A percentile compares a stretch with the other conserved stretches of the same genome.
phyloP scores from a whole-genome alignment of 2,329 filamentous ascomycete species.

The Aureobasidium mangrovei region DNA sequence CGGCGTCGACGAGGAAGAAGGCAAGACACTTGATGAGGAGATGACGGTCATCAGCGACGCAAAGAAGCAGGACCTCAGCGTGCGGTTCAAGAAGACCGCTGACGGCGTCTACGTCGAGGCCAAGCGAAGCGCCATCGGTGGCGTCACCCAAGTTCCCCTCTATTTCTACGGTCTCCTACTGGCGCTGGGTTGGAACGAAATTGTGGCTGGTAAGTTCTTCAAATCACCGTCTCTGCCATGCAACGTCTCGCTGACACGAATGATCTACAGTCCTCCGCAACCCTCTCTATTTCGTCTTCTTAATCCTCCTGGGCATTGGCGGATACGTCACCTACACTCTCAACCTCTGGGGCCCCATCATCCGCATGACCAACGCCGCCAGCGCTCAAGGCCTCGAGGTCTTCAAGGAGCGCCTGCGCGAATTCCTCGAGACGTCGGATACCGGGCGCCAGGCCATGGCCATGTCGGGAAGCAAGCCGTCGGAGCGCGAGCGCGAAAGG shows the following conservation, averaged over 20 bases:
- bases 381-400: constrained; percentile 79
- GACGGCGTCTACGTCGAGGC: constrained; percentile 97
- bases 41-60: constrained; percentile 88
- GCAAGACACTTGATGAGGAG: constrained; percentile 90
- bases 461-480: constrained; percentile 44
- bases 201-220: constrained; percentile 63
- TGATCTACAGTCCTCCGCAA: constrained; percentile 74
- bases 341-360: constrained; percentile 91
- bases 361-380: constrained; percentile 89
- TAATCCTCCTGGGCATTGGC: constrained; percentile 65
- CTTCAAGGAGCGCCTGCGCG: constrained; percentile 80
- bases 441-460: constrained; percentile 74
- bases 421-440: constrained; percentile 83
- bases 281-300: constrained; percentile 82
- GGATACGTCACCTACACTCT: constrained; percentile 88
- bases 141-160: constrained; percentile 83
- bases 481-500: neutral
- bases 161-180: constrained; percentile 90
- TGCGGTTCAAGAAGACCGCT: constrained; percentile 96
- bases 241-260: neutral
- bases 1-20: constrained; percentile 79
- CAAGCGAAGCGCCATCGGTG: constrained; percentile 91
- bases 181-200: constrained; percentile 97
- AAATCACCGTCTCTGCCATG: neutral
- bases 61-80: constrained; percentile 83